phyloP scores from a whole-genome alignment of 75 land plant species.

The Larix kaempferi region DNA sequence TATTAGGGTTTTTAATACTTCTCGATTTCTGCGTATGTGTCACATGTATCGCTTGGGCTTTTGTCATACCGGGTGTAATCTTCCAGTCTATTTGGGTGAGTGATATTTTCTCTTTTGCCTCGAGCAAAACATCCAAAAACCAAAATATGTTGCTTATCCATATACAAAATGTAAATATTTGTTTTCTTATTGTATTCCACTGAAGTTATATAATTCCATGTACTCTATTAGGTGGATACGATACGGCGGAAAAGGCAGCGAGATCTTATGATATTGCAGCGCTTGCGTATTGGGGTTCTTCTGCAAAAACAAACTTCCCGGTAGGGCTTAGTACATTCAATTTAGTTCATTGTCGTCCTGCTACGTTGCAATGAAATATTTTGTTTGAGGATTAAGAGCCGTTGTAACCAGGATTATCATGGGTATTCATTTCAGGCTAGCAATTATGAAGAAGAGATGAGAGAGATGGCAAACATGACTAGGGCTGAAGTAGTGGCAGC shows the following conservation, averaged over 20 bases:
- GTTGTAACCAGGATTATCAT: neutral
- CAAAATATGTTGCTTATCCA: neutral
- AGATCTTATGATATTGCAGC: slow-evolving; percentile 25
- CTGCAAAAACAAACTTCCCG: neutral
- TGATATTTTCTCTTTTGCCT: neutral
- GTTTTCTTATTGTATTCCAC: neutral
- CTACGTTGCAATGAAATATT: neutral
- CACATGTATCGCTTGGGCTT: neutral
- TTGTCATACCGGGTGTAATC: too few species aligned
- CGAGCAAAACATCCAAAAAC: neutral
- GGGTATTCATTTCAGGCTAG: slow-evolving; percentile 6
- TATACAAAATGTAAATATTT: neutral
- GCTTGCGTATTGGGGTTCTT: slow-evolving; percentile 7
- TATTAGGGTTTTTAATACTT: neutral
- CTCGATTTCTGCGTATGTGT: neutral
- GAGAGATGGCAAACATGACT: slow-evolving; percentile 67
- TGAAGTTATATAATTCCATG: neutral
- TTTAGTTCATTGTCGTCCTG: too few species aligned
- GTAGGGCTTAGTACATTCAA: neutral
- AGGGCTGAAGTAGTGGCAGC: slow-evolving; percentile 66
- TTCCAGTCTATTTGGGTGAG: slow-evolving; percentile 23
- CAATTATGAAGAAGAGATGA: slow-evolving; percentile 57
- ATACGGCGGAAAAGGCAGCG: slow-evolving; percentile 14
- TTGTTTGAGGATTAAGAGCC: neutral
- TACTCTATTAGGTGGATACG: slow-evolving; percentile 15